These are phyloP conservation scores for Orychophragmus violaceus DNA, from an alignment of 345 rosid species.

Conservation along the genomic window DNA sequence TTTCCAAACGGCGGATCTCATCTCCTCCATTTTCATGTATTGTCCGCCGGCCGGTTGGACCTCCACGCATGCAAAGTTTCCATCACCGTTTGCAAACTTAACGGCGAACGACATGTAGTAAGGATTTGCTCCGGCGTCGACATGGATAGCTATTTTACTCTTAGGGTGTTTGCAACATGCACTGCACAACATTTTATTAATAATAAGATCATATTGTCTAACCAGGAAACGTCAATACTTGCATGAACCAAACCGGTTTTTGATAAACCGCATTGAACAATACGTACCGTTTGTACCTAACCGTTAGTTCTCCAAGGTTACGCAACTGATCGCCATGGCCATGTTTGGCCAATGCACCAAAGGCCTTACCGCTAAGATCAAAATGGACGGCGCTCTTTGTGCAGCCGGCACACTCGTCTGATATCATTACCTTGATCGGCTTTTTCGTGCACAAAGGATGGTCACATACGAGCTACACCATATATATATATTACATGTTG, in stretches of 20 bases:
- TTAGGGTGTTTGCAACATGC: slow-evolving; percentile 52
- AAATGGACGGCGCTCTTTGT: slow-evolving; percentile 50
- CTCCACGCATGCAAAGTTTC: slow-evolving; percentile 40
- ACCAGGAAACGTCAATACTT: background rate
- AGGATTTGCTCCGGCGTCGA: slow-evolving; percentile 59
- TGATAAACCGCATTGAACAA: background rate
- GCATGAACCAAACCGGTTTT: background rate
- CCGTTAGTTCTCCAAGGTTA: slow-evolving; percentile 48
- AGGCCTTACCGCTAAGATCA: slow-evolving; percentile 66
- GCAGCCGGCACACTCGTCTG: slow-evolving; percentile 68
- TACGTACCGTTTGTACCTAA: slow-evolving; percentile 50
- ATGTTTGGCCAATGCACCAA: slow-evolving; percentile 65
- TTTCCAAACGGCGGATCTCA: slow-evolving; percentile 72
- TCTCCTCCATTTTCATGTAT: slow-evolving; percentile 55
- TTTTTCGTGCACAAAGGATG: slow-evolving; percentile 59
- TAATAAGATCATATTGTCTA: background rate
- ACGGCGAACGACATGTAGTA: slow-evolving; percentile 48
- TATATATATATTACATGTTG: background rate
- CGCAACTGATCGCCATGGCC: slow-evolving; percentile 55
- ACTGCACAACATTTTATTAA: slow-evolving; percentile 30
- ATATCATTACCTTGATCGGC: slow-evolving; percentile 54
- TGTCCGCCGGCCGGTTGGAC: slow-evolving; percentile 39
- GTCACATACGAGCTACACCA: slow-evolving; percentile 1
- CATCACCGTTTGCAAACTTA: slow-evolving; percentile 57
- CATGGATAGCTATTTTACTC: slow-evolving; percentile 33